Evolutionary conservation across 1,139 yeast genomes (phyloP).

Genomic region (Pneumocystis sp.): DNA sequence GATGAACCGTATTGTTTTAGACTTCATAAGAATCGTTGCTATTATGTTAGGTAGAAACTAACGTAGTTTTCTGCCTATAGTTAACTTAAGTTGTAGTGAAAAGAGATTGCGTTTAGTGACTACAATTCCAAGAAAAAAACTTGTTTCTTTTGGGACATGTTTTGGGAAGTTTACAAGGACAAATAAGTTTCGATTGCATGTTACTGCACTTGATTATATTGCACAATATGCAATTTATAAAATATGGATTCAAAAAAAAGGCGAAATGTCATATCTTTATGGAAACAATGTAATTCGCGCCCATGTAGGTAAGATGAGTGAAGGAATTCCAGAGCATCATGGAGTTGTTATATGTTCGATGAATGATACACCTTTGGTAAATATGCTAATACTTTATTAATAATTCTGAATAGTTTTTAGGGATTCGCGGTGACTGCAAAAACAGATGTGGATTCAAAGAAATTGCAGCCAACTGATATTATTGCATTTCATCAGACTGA

Average conservation of each 20-base stretch:
- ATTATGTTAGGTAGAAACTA: slow-evolving; percentile 43
- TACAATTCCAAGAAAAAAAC: slow-evolving; percentile 69
- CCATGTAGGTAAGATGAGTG: slow-evolving; percentile 91
- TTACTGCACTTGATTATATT: slow-evolving; percentile 72
- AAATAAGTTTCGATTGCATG: slow-evolving; percentile 87
- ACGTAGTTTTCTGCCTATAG: not conserved
- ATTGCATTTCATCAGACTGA: slow-evolving; percentile 96
- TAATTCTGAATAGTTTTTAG: slow-evolving; percentile 3
- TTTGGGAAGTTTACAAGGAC: slow-evolving; percentile 95
- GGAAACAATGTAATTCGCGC: slow-evolving; percentile 96
- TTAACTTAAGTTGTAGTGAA: slow-evolving; percentile 30
- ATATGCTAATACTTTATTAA: not conserved
- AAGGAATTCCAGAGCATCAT: slow-evolving; percentile 95
- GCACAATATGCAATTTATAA: slow-evolving; percentile 85
- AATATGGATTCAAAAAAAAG: slow-evolving; percentile 90
- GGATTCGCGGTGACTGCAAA: slow-evolving; percentile 95
- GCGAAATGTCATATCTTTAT: slow-evolving; percentile 95
- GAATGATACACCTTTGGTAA: slow-evolving; percentile 65
- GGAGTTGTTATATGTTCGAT: slow-evolving; percentile 84
- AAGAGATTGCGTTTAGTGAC: slow-evolving; percentile 76
- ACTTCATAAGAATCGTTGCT: slow-evolving; percentile 88
- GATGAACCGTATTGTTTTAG: slow-evolving; percentile 90
- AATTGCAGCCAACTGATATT: slow-evolving; percentile 81
- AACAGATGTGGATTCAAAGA: slow-evolving; percentile 77
- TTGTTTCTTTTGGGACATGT: slow-evolving; percentile 87